A percentile compares a stretch with the other conserved stretches of the same genome.
Evolutionary conservation across 2,329 filamentous ascomycete species (phyloP).

Genomic region (Pestalotiopsis sp.): DNA sequence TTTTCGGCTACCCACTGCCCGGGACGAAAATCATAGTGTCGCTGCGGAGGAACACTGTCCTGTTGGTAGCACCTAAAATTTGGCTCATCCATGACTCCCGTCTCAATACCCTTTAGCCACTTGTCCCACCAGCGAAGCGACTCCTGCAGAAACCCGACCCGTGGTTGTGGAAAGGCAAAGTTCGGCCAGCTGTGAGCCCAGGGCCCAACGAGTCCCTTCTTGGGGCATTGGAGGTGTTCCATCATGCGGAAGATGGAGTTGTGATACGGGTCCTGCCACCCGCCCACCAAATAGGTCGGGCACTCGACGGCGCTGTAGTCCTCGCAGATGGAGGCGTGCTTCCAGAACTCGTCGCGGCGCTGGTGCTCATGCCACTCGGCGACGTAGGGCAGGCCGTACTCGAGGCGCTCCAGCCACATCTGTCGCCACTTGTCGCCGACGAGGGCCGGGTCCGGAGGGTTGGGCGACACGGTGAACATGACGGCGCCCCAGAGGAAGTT

Average conservation of each 20-base stretch:
- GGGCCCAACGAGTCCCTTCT: not conserved
- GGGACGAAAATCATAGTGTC: not conserved
- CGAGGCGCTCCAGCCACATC: not conserved
- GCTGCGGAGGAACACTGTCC: not conserved
- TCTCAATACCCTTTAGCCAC: not conserved
- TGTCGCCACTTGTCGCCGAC: not conserved
- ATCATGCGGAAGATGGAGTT: constrained; percentile 2
- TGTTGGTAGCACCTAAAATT: not conserved
- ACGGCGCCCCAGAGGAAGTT: constrained; percentile 2
- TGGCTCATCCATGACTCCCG: not conserved
- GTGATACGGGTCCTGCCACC: not conserved
- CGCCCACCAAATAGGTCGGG: not conserved
- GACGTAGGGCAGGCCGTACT: not conserved
- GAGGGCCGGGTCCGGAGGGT: not conserved
- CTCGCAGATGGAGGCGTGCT: not conserved
- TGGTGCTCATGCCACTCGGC: not conserved
- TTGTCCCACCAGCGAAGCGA: not conserved
- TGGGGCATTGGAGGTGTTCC: not conserved
- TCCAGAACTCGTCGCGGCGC: not conserved
- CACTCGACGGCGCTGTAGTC: not conserved
- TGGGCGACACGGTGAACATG: not conserved
- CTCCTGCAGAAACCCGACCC: not conserved
- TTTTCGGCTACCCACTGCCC: not conserved
- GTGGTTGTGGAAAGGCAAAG: not conserved
- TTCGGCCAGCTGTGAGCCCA: not conserved